phyloP scores from a whole-genome alignment of 2,329 filamentous ascomycete species.

The Hyphodiscus sp. region DNA sequence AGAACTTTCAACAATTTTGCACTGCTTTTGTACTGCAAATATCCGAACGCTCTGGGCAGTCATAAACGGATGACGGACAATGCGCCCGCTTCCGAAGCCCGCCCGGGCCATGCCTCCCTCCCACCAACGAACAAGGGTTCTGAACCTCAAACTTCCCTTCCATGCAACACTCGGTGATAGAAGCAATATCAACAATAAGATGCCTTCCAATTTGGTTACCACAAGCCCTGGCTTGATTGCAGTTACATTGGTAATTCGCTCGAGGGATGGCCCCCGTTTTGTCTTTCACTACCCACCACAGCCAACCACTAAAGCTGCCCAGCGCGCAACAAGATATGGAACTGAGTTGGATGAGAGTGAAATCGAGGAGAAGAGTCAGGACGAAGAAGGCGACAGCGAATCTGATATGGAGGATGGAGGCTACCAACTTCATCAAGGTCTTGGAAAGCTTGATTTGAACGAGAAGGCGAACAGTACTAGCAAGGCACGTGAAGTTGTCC shows the following conservation, averaged over 20 bases:
- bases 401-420: conserved; percentile 45
- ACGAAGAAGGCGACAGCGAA: conserved; percentile 30
- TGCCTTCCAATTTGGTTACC: background rate
- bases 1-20: too few relatives aligned
- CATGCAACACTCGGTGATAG: background rate
- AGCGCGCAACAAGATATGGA: conserved; percentile 22
- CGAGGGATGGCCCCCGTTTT: conserved; percentile 71
- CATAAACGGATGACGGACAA: too few relatives aligned
- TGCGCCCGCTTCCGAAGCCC: background rate
- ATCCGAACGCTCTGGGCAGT: too few relatives aligned
- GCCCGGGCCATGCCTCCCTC: background rate
- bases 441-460: conserved; percentile 19
- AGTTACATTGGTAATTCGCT: conserved; percentile 37
- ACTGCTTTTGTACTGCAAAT: too few relatives aligned
- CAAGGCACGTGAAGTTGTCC: conserved; percentile 20
- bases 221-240: conserved; percentile 36
- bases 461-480: conserved; percentile 12
- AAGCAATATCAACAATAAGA: background rate
- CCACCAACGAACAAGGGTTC: background rate
- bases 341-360: conserved; percentile 29
- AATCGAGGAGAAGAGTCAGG: conserved; percentile 15
- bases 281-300: conserved; percentile 81
- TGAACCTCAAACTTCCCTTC: background rate
- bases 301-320: conserved; percentile 34
- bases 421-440: conserved; percentile 27